phyloP scores from a whole-genome alignment of 345 rosid species.

The Euphorbia tirucalli region DNA sequence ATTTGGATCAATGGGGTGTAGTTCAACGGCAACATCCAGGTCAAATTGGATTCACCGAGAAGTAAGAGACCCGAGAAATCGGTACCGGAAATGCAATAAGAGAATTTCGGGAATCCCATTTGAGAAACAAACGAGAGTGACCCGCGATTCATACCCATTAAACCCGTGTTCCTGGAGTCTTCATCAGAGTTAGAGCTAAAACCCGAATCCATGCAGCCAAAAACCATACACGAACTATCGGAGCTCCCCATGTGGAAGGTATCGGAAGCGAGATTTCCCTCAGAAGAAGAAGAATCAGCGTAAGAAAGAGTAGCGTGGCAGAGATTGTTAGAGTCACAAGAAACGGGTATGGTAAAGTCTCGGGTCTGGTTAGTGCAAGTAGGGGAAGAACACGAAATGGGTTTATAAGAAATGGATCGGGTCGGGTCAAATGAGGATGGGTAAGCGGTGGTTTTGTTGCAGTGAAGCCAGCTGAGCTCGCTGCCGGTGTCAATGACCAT shows the following conservation, averaged over 20 bases:
- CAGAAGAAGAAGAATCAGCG: constrained; percentile 84
- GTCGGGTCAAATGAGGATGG: constrained; percentile 53
- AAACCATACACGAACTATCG: constrained; percentile 47
- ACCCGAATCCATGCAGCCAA: constrained; percentile 87
- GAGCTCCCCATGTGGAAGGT: constrained; percentile 53
- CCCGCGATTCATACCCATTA: constrained; percentile 93
- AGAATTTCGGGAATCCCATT: constrained; percentile 75
- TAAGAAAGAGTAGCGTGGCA: constrained; percentile 80
- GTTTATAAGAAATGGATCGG: constrained; percentile 58
- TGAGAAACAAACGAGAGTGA: constrained; percentile 79
- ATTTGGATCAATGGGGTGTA: constrained; percentile 76
- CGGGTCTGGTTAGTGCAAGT: constrained; percentile 63
- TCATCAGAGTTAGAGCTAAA: constrained; percentile 66
- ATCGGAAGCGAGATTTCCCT: constrained; percentile 80
- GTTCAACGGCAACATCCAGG: constrained; percentile 53
- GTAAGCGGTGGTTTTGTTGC: constrained; percentile 44
- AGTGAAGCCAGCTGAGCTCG: constrained; percentile 91
- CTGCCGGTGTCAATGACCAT: constrained; percentile 93
- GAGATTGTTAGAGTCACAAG: constrained; percentile 68
- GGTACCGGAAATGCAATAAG: constrained; percentile 78
- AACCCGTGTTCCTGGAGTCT: constrained; percentile 64
- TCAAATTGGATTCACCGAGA: constrained; percentile 73
- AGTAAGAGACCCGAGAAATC: constrained; percentile 71
- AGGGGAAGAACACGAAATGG: constrained; percentile 65
- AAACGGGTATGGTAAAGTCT: constrained; percentile 76